phyloP scores from a whole-genome alignment of 2,329 filamentous ascomycete genomes.

The Mycocentrospora acerina region DNA sequence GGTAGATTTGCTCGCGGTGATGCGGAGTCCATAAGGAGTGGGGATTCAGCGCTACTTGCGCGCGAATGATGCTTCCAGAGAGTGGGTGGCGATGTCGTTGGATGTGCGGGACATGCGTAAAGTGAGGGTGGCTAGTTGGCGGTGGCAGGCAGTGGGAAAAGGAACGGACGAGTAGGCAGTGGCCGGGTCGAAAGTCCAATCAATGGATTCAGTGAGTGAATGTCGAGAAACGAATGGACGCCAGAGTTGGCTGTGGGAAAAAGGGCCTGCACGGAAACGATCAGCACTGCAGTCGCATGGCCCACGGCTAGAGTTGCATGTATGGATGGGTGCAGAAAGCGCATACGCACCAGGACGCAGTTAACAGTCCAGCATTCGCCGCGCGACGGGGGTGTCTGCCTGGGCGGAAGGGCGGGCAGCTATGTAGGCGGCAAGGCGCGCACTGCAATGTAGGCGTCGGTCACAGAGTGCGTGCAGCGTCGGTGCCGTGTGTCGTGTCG shows the following conservation, averaged over 20 bases:
- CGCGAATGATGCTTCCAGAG: conserved; percentile 20
- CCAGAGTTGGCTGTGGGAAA: conserved; percentile 35
- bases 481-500: conserved; percentile 11
- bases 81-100: conserved; percentile 21
- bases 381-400: conserved; percentile 8
- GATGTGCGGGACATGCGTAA: conserved; percentile 27
- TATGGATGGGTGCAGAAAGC: neutral
- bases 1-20: conserved; percentile 24
- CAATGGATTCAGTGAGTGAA: conserved; percentile 38
- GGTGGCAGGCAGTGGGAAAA: conserved; percentile 23
- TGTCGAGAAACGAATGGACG: conserved; percentile 46
- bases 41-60: conserved; percentile 15
- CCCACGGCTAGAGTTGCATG: conserved; percentile 17
- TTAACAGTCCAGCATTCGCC: conserved; percentile 39
- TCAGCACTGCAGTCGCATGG: conserved; percentile 26
- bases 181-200: conserved; percentile 35
- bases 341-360: conserved; percentile 29
- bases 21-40: conserved; percentile 33
- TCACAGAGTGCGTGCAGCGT: too few relatives aligned
- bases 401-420: conserved; percentile 12
- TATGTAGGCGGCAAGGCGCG: conserved; percentile 15
- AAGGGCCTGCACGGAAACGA: conserved; percentile 25
- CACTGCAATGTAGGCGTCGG: too few relatives aligned
- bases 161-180: conserved; percentile 34
- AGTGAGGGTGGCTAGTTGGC: conserved; percentile 33